Percentiles rank a stretch among this genome's conserved stretches.
These are phyloP conservation scores for Iris macrosiphon DNA, from an alignment of 106 monocot genomes.

Conservation along the genomic window DNA sequence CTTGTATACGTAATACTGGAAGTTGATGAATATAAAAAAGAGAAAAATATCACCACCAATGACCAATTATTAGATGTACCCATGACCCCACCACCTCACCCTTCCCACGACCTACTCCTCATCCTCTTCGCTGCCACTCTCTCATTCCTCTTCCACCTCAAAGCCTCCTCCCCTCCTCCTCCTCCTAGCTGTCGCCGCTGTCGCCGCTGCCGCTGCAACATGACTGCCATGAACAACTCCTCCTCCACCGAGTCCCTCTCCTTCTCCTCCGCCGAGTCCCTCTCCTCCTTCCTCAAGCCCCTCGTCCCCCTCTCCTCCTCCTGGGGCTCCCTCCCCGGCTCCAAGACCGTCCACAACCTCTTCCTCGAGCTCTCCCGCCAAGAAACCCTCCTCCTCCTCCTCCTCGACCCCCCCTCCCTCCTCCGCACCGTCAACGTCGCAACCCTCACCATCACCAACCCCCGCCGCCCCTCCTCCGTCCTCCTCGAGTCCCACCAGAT, in stretches of 20 bases:
- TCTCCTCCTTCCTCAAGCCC: constrained; percentile 51
- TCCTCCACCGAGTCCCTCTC: constrained; percentile 18
- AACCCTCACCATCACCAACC: constrained; percentile 45
- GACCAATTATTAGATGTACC: no score
- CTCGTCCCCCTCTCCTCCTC: constrained; percentile 54
- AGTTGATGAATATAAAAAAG: no score
- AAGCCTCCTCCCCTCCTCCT: background rate
- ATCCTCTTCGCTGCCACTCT: constrained; percentile 14
- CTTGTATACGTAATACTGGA: no score
- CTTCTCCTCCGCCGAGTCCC: constrained; percentile 69
- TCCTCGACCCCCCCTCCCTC: constrained; percentile 5
- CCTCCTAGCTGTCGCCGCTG: constrained; percentile 5
- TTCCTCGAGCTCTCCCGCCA: constrained; percentile 68
- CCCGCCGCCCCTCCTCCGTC: constrained; percentile 30
- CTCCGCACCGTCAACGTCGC: constrained; percentile 72
- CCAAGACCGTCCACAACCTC: constrained; percentile 78
- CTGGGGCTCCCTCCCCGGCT: constrained; percentile 72
- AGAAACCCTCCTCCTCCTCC: constrained; percentile 43
- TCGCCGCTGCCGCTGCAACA: constrained; percentile 4
- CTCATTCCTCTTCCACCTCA: constrained; percentile 19
- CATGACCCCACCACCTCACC: constrained; percentile 3
- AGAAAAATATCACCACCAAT: no score
- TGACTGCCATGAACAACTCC: background rate
- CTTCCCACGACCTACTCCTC: constrained; percentile 5
- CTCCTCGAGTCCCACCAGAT: constrained; percentile 82